Base-by-base conservation (phyloP, 1,139 yeast species). In the Sugiyamaella castrensis region DNA sequence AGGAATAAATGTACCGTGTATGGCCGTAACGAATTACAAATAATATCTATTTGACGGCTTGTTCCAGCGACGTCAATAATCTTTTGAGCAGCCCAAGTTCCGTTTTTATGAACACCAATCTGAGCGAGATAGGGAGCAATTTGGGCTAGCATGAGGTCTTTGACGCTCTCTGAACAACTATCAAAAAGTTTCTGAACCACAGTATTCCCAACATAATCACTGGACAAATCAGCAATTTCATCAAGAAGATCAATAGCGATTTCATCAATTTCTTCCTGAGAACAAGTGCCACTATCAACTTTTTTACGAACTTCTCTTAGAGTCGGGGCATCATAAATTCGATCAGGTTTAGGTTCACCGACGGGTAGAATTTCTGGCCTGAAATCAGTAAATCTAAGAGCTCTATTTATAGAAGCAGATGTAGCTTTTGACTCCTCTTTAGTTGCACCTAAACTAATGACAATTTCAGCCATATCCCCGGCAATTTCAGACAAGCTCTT, bases 31-130 rank as follows among this genome's bases (percentile, higher is more conserved):
- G 91, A 80, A 12, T 78, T 75, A 8, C 84, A 83, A 48, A 92
- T 86, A 48, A 83, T 66, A 59, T 75, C 71, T 68, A 80, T 83
- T 66, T 91, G 96, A 54, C 88, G 81, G 33, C 79, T 78, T 1
- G 84, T 73, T 44, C 74, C 72, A 8, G 87, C 83, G 52, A 87
- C 83, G 57, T 83, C 86, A 60, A 94, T 89, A 65, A 92, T 84
- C 68, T 92, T 94, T 67, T 94, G 98, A 29, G 96, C 95, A 1
- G 98, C 98, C 98, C 98, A 92, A 3, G 99, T 92, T 54, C 99
- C 99, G 67, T 94, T 92, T 64, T 92, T 92, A 71, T 92, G 99
- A 50, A 88, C 84, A 60, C 98, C 94, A 73, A 92, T 84, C 61
- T 89, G 95, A 1, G 97, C 87, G 56, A 94, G 74, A 62, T 76